Conservation (phyloP, 805 yeast species). For the Alloascoidea hylecoeti region DNA sequence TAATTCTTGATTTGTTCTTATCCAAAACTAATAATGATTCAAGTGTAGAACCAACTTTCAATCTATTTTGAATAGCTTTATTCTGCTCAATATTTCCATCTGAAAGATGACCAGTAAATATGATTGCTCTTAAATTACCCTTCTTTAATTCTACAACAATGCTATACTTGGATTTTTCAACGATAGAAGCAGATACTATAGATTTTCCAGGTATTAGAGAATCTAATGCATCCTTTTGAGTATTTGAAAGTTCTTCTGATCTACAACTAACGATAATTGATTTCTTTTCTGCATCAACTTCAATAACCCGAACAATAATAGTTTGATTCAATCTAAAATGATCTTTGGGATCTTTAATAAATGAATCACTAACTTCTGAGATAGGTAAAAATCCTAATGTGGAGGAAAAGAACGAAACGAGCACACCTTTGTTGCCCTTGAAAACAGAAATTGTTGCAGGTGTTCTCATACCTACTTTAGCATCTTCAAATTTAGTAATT, state of each 20-base stretch:
- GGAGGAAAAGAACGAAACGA: slow-evolving; percentile 72
- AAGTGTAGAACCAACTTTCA: slow-evolving; percentile 45
- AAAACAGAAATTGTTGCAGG: slow-evolving; percentile 65
- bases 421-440: slow-evolving; percentile 64
- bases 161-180: slow-evolving; percentile 66
- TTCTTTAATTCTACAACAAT: slow-evolving; percentile 46
- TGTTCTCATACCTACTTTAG: slow-evolving; percentile 38
- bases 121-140: slow-evolving; percentile 46
- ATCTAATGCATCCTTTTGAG: slow-evolving; percentile 31
- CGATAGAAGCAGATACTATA: slow-evolving; percentile 41
- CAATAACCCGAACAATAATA: slow-evolving; percentile 50
- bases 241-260: slow-evolving; percentile 32
- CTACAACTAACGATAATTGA: slow-evolving; percentile 65
- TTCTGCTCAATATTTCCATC: slow-evolving; percentile 67
- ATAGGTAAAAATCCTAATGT: slow-evolving; percentile 74
- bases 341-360: slow-evolving; percentile 63
- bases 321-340: slow-evolving; percentile 78
- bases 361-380: slow-evolving; percentile 82
- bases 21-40: slow-evolving; percentile 54
- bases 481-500: slow-evolving; percentile 32
- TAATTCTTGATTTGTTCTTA: slow-evolving; percentile 50
- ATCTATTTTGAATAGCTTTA: slow-evolving; percentile 47
- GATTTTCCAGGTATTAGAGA: slow-evolving; percentile 46
- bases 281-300: slow-evolving; percentile 35
- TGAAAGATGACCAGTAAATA: slow-evolving; percentile 60